A percentile compares a stretch with the other conserved stretches of the same genome.
Conservation (phyloP, 208 protist genomes). For the Naegleria lovaniensis region DNA sequence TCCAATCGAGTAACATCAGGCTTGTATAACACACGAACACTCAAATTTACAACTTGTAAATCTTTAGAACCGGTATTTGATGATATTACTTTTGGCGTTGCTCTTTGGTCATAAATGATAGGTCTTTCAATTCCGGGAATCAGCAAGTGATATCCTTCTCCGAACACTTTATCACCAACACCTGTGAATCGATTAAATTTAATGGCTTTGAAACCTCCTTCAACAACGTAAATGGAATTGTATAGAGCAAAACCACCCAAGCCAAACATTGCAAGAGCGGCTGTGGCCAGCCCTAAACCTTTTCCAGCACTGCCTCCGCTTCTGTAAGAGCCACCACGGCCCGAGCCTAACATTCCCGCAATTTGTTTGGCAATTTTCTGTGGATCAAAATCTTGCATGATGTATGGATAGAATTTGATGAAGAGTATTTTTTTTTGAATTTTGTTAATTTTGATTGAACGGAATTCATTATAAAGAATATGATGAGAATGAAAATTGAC, state of each 20-base stretch:
- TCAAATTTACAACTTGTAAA: constrained; percentile 97
- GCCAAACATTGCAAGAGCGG: neutral
- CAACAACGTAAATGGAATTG: neutral
- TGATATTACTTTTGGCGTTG: constrained; percentile 72
- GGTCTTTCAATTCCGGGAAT: constrained; percentile 93
- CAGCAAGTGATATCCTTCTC: constrained; percentile 86
- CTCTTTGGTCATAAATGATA: constrained; percentile 92
- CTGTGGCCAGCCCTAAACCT: neutral
- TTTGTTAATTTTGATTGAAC: too few relatives aligned
- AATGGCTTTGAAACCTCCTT: neutral
- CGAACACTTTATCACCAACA: constrained; percentile 41
- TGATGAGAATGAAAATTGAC: too few relatives aligned
- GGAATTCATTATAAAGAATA: too few relatives aligned
- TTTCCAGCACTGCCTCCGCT: neutral
- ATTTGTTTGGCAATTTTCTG: neutral
- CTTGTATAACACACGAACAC: constrained; percentile 93
- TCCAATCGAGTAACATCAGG: constrained; percentile 80
- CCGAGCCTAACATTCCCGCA: neutral
- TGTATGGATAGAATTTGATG: too few relatives aligned
- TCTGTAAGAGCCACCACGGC: neutral
- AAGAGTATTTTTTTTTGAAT: too few relatives aligned
- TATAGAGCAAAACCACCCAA: neutral
- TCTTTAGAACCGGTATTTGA: constrained; percentile 76
- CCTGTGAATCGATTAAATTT: constrained; percentile 24
- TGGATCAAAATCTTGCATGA: neutral